Percentiles rank a stretch among this genome's conserved stretches.
These are phyloP conservation scores for Apiotrichum veenhuisii DNA, from an alignment of 1,284 basidiomycete species.

Conservation along the genomic window DNA sequence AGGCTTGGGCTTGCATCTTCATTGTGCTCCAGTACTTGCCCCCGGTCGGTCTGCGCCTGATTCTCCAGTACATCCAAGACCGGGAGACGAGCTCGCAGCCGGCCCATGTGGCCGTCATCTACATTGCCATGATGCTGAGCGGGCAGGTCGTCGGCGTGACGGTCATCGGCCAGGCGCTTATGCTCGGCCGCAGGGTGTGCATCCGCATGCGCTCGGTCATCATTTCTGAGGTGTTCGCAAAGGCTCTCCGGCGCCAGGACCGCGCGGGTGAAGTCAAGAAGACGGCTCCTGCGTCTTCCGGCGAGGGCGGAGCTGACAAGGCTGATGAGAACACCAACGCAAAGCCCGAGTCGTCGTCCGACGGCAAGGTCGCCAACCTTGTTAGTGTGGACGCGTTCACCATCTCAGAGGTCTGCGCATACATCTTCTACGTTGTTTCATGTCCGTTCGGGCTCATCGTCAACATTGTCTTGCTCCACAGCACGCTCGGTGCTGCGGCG, in stretches of 20 bases:
- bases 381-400: conserved; percentile 56
- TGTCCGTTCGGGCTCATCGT: conserved; percentile 52
- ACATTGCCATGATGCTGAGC: conserved; percentile 52
- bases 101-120: conserved; percentile 54
- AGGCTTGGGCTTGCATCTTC: conserved; percentile 50
- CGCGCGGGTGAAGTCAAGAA: conserved; percentile 44
- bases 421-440: conserved; percentile 42
- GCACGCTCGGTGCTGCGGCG: conserved; percentile 49
- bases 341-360: conserved; percentile 37
- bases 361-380: conserved; percentile 56
- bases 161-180: conserved; percentile 51
- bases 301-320: background rate
- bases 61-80: conserved; percentile 52
- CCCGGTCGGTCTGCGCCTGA: conserved; percentile 52
- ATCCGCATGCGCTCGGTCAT: conserved; percentile 53
- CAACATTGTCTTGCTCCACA: conserved; percentile 51
- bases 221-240: conserved; percentile 56
- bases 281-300: background rate
- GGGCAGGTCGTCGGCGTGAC: conserved; percentile 50
- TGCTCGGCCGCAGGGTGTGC: conserved; percentile 53
- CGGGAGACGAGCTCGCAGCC: conserved; percentile 38
- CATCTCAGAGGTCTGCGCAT: conserved; percentile 45
- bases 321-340: conserved; percentile 23
- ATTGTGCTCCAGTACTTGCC: conserved; percentile 52
- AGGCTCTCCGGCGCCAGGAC: conserved; percentile 55